Base-by-base conservation (phyloP, 1,284 basidiomycete genomes). In the Marasmius sp. region DNA sequence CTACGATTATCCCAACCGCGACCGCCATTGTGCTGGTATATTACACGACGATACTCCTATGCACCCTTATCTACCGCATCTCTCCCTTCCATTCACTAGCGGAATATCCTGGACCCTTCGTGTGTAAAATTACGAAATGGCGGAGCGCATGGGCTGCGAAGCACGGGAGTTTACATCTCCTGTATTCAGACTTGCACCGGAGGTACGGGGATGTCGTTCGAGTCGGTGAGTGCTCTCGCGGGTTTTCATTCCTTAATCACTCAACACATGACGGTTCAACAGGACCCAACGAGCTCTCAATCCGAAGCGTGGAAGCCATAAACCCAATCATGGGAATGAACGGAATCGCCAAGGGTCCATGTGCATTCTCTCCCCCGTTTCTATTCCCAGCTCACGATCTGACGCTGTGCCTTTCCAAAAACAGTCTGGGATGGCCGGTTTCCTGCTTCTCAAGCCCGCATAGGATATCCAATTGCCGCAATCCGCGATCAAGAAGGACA, bases 231-330 rank as follows among this genome's bases (percentile, higher is more conserved):
- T 20, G 5, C 22, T 36, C 18, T 49, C 27, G 12, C 18, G 1
- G 12, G 18, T 49, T 18, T 14, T 18, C 43, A 14, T 45, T 45
- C 12, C 14, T 14, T 37, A 14, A 22, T 18, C 45, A 20, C 14
- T n/a, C 39, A 49, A n/a, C 12, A 12, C 58, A 22, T n/a, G 12
- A 58, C 22, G 27, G 5, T 61, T 7, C 57, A 16, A 37, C 52
- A 75, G 75, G 74, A 22, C 75, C 75, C 22, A 77, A 77, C 58
- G 74, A 75, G 50, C 64, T 77, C 11, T 76, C 75, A 0, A 68
- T 77, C 57, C 64, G 65, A 47, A 67, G 72, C 22, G 69, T 68
- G 4, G 69, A 71, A 18, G 70, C 69, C n/a, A 68, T 76, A 33
- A 59, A 56, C 2, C 68, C 68, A 3, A 64, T 76, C 49, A 63